Evolutionary conservation across 495 filamentous ascomycete species (phyloP).

Genomic region (Penicillium arizonense): DNA sequence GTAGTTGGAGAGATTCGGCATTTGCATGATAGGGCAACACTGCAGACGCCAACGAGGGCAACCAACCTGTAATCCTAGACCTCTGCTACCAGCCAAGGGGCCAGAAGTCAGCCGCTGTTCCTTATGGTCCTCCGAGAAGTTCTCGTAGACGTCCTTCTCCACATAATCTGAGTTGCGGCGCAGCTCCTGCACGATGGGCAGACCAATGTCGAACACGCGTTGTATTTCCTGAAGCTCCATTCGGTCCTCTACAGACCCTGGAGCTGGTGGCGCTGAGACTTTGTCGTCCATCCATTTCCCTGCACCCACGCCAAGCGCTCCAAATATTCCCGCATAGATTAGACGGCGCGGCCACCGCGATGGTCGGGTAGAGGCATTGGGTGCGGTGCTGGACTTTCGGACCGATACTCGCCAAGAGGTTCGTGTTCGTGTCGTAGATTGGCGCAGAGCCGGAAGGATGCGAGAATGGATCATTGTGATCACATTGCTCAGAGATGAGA

Average conservation of each 20-base stretch:
- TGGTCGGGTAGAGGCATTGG: constrained; percentile 16
- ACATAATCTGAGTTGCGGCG: constrained; percentile 52
- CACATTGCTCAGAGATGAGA: constrained; percentile 13
- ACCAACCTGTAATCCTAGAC: constrained; percentile 44
- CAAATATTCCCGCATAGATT: constrained; percentile 37
- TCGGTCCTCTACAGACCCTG: constrained; percentile 34
- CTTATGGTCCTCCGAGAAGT: constrained; percentile 39
- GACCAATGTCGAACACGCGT: constrained; percentile 27
- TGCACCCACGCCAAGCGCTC: constrained; percentile 24
- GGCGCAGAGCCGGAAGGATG: constrained; percentile 19
- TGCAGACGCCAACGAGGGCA: constrained; percentile 2
- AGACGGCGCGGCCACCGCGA: constrained; percentile 41
- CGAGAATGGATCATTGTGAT: constrained; percentile 33
- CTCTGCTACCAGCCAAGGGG: constrained; percentile 37
- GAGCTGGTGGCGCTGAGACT: constrained; percentile 26
- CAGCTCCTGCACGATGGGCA: constrained; percentile 55
- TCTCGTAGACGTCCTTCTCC: constrained; percentile 55
- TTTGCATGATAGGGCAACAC: neutral
- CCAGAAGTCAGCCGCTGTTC: constrained; percentile 38
- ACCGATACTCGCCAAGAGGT: constrained; percentile 2
- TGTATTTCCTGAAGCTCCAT: constrained; percentile 23
- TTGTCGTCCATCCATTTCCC: constrained; percentile 29
- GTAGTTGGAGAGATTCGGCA: constrained; percentile 9
- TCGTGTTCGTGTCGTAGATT: constrained; percentile 4
- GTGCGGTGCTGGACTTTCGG: constrained; percentile 26